phyloP scores from a whole-genome alignment of 768 basidiomycete genomes.

The Amanita pallidorosea region DNA sequence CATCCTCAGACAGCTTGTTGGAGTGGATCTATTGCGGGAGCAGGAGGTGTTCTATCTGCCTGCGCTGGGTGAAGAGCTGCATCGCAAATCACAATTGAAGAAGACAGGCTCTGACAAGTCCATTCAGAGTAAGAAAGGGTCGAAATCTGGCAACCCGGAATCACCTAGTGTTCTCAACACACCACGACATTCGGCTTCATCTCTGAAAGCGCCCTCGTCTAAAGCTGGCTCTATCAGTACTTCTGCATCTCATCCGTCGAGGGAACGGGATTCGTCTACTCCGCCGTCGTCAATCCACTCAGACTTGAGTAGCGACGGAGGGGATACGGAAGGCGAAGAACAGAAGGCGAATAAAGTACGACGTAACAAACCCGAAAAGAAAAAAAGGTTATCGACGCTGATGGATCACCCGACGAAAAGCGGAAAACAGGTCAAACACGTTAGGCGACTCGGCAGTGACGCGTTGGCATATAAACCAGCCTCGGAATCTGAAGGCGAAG shows the following conservation, averaged over 20 bases:
- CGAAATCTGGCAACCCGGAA: constrained; percentile 11
- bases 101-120: constrained; percentile 11
- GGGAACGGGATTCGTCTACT: constrained; percentile 14
- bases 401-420: constrained; percentile 11
- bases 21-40: constrained; percentile 53
- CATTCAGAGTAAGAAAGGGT: constrained; percentile 8
- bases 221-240: constrained; percentile 18
- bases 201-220: constrained; percentile 15
- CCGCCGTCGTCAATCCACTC: constrained; percentile 15
- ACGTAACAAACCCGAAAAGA: constrained; percentile 4
- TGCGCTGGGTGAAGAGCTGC: constrained; percentile 30
- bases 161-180: constrained; percentile 12
- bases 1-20: constrained; percentile 48
- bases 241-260: constrained; percentile 11
- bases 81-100: constrained; percentile 13
- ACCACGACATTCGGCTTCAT: constrained; percentile 15
- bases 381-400: constrained; percentile 5
- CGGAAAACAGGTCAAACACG: constrained; percentile 10
- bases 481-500: constrained; percentile 12
- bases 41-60: constrained; percentile 58
- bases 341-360: background rate
- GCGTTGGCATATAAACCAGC: constrained; percentile 26
- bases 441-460: constrained; percentile 22
- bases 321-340: constrained; percentile 11
- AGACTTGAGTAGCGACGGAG: constrained; percentile 17